Evolutionary conservation across 1,139 yeast genomes (phyloP).

Genomic region (Entelexis paramagnoliae): DNA sequence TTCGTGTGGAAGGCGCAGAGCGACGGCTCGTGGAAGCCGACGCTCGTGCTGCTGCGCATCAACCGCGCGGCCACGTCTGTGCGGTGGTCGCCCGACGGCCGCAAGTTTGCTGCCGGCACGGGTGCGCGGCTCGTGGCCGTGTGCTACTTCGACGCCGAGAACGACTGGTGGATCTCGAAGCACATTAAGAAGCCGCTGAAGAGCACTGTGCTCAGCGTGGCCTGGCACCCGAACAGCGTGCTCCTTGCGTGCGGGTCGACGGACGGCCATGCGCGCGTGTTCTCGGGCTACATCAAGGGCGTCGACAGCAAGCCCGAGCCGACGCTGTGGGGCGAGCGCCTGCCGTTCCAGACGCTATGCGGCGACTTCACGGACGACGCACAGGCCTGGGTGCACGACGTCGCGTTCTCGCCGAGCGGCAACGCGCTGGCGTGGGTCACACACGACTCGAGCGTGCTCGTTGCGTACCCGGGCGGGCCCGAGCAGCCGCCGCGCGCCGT

Average conservation of each 20-base stretch:
- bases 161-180: constrained; percentile 99
- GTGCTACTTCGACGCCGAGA: constrained; percentile 90
- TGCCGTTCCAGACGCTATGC: constrained; percentile 90
- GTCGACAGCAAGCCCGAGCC: constrained; percentile 75
- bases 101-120: constrained; percentile 93
- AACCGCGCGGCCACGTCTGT: constrained; percentile 91
- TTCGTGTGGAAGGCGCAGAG: constrained; percentile 79
- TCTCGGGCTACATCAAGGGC: constrained; percentile 86
- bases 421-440: constrained; percentile 68
- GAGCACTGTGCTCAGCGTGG: constrained; percentile 72
- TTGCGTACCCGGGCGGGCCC: constrained; percentile 69
- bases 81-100: constrained; percentile 87
- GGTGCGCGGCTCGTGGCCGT: constrained; percentile 91
- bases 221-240: constrained; percentile 94
- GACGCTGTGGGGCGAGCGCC: constrained; percentile 84
- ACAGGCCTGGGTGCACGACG: constrained; percentile 91
- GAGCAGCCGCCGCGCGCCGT: constrained; percentile 44
- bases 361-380: constrained; percentile 70
- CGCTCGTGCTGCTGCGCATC: constrained; percentile 83
- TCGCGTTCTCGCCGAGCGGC: constrained; percentile 73
- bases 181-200: constrained; percentile 87
- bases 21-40: constrained; percentile 64
- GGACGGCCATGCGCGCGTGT: constrained; percentile 89
- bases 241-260: constrained; percentile 86
- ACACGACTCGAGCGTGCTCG: constrained; percentile 65